Evolutionary conservation across 768 basidiomycete species (phyloP), one percentile per base, ranked within the genome.

Genomic region (Termitomyces sp.): DNA sequence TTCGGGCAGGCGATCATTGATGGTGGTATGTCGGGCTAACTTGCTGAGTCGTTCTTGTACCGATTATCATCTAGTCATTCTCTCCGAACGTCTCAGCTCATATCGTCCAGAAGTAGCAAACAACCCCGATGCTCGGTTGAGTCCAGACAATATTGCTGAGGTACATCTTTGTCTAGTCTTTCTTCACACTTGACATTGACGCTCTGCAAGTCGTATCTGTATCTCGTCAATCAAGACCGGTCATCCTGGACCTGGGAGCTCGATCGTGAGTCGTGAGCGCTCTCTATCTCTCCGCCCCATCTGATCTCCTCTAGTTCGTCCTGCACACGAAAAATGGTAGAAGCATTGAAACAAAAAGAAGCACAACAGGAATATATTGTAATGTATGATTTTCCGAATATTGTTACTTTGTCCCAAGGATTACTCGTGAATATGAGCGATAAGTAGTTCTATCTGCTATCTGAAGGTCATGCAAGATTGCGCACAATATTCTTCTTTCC

Each of bases 221-320:
- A 82, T 68, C 83, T 92, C 20, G 81, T 77, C 7, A 81, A 84
- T 55, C 91, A 91, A 73, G 87, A 89, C 56, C 79, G 83, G 33
- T 88, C 88, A 44, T 82, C 87, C 7, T 89, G 83, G 87, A 87
- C 88, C 9, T 92, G 89, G 89, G 90, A 92, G 69, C 78, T 92
- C 33, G 90, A 92, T 64, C 76, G 90, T 91, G 68, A 76, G 89
- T 75, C 3, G 4, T n/a, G 11, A 22, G 28, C 54, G 20, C 24
- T 48, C 48, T 13, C 28, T 46, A 35, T 8, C 40, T 16, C 40
- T 63, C 24, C 55, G 22, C 16, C 16, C 16, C 22, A 28, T 45
- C 44, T 46, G 9, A 55, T 22, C 36, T 7, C 16, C 33, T 39
- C 0, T 52, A 78, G 79, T 81, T 15, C 79, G 79, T 18, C 80